Evolutionary conservation across 2,329 filamentous ascomycete genomes (phyloP).

Genomic region (Exophiala phaeomuriformis): DNA sequence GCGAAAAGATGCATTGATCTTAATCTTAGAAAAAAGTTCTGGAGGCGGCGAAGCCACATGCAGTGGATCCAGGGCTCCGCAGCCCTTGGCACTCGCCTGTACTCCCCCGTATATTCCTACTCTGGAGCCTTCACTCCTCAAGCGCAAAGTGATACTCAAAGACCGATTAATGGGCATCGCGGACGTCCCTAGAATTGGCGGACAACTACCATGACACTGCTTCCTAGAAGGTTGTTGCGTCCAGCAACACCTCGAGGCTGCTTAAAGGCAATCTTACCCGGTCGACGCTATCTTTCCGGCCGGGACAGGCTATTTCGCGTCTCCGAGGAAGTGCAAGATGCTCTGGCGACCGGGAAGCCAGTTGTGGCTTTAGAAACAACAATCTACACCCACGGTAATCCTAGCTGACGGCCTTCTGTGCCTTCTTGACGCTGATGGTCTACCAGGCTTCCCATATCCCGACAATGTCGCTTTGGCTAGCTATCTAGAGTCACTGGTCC

Average conservation of each 20-base stretch:
- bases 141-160: not conserved
- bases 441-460: slow-evolving; percentile 59
- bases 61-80: not conserved
- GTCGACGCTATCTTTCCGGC: slow-evolving; percentile 7
- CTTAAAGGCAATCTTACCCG: not conserved
- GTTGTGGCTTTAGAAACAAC: slow-evolving; percentile 92
- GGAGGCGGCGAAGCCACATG: not conserved
- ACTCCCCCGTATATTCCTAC: not conserved
- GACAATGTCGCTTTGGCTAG: slow-evolving; percentile 69
- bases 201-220: not conserved
- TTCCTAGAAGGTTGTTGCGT: not conserved
- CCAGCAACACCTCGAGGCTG: not conserved
- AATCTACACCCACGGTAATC: slow-evolving; percentile 84
- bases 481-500: slow-evolving; percentile 72
- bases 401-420: not conserved
- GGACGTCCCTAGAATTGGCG: not conserved
- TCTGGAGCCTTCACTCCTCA: not conserved
- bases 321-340: slow-evolving; percentile 75
- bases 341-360: slow-evolving; percentile 64
- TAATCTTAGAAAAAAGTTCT: not conserved
- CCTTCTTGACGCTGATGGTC: slow-evolving; percentile 6
- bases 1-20: not conserved
- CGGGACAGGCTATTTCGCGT: slow-evolving; percentile 52
- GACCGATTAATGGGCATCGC: not conserved
- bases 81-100: not conserved